Evolutionary conservation across 2,329 filamentous ascomycete species (phyloP).

Genomic region (Neurospora sp.): DNA sequence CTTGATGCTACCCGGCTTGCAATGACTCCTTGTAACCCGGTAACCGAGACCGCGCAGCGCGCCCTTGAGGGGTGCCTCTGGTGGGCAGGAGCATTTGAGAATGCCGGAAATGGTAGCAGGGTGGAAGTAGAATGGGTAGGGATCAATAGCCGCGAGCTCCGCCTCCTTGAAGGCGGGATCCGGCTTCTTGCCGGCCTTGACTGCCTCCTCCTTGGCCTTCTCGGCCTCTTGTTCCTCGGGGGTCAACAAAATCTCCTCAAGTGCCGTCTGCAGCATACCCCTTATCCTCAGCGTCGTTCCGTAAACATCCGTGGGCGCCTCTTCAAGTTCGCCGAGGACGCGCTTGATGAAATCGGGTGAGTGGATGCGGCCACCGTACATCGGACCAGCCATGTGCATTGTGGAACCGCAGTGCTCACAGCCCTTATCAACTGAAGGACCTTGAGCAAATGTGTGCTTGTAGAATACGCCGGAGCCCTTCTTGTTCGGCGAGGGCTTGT

Average conservation of each 20-base stretch:
- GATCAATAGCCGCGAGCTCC: conserved; percentile 57
- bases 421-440: conserved; percentile 51
- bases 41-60: conserved; percentile 77
- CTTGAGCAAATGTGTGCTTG: conserved; percentile 68
- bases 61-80: conserved; percentile 70
- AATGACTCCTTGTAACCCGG: conserved; percentile 74
- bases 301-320: conserved; percentile 59
- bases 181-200: conserved; percentile 7
- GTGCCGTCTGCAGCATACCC: conserved; percentile 82
- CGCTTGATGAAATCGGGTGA: conserved; percentile 71
- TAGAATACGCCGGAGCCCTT: conserved; percentile 60
- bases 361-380: conserved; percentile 89
- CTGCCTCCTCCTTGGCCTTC: conserved; percentile 25
- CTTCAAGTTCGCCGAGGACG: conserved; percentile 63
- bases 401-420: conserved; percentile 81
- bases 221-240: conserved; percentile 26
- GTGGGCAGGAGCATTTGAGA: conserved; percentile 68
- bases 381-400: conserved; percentile 82
- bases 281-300: conserved; percentile 71
- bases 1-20: conserved; percentile 81
- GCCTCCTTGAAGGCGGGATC: conserved; percentile 22
- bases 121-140: conserved; percentile 77
- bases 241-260: conserved; percentile 54
- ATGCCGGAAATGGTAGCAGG: conserved; percentile 65
- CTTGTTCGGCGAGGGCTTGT: conserved; percentile 57